A percentile compares a stretch with the other conserved stretches of the same genome.
Conservation (phyloP, 2,329 filamentous ascomycete species). For the Geoglossum cookeanum region DNA sequence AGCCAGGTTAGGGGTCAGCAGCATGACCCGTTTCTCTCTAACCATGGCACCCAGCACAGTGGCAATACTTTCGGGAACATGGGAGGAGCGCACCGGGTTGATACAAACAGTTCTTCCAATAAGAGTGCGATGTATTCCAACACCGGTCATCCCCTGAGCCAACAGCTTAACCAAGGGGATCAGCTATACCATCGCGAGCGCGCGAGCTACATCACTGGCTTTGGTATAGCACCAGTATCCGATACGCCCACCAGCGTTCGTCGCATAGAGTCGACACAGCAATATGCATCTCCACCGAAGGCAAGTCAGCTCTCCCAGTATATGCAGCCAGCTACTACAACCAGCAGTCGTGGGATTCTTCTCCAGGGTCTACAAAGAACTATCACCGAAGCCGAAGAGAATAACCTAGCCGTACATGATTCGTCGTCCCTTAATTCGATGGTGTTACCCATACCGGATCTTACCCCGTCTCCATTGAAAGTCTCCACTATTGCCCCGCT, state of each 20-base stretch:
- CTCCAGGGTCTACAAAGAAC: neutral
- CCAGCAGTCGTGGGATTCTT: neutral
- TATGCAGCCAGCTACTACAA: neutral
- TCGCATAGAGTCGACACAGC: neutral
- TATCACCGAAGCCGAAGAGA: neutral
- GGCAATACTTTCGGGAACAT: neutral
- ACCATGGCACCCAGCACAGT: neutral
- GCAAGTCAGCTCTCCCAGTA: neutral
- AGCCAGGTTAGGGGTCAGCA: neutral
- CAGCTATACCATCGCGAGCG: neutral
- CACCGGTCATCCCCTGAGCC: neutral
- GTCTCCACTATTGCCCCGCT: neutral
- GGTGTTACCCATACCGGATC: neutral
- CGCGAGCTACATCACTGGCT: neutral
- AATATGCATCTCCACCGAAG: neutral
- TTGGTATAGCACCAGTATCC: neutral
- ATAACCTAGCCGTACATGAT: neutral
- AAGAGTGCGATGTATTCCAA: neutral
- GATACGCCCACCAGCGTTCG: neutral
- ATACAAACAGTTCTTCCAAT: neutral
- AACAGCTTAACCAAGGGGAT: neutral
- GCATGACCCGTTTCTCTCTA: neutral
- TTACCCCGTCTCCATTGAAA: neutral
- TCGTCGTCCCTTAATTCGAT: neutral
- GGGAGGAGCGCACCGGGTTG: neutral